Base-by-base conservation (phyloP, 306 rosid species). In the Citrullus colocynthis region DNA sequence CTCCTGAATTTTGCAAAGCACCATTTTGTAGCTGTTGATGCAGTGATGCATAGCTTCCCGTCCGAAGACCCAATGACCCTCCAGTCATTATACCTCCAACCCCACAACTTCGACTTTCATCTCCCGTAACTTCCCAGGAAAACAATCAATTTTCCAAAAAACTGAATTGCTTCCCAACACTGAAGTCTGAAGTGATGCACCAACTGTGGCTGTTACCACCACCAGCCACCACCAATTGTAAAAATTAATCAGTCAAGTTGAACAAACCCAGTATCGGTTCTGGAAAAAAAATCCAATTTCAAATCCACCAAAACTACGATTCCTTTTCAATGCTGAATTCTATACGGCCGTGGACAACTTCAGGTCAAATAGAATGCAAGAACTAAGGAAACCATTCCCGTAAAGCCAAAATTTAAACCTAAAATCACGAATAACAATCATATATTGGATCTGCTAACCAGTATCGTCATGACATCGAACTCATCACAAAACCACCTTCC, bases 21-120 rank as follows among this genome's bases (percentile, higher is more conserved):
- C 90, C 91, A 81, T 89, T 94, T 81, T 86, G 94, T 65, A 80
- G 77, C 51, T 84, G 88, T 30, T 69, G 90, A 80, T 85, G 97
- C 87, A 92, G 83, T 75, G 93, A 79, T 75, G 91, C 95, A 82
- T 83, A 81, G 84, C 98, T 92, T 74, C 88, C 90, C 9, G 96
- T 87, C 57, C 98, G 93, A 65, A 86, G 82, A 85, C 96, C 97
- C 86, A 90, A 89, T 89, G 96, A 87, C 92, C 87, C 93, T 87
- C 98, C 97, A 79, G 81, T 90, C 97, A 92, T 90, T 83, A 82
- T 82, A 81, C 83, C 85, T 91, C 87, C 86, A 86, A 83, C 80
- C 70, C 78, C 80, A 80, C 73, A 75, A 79, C 30, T 79, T 80
- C 82, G 63, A 77, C 84, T 80, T 72, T 90, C 97, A 94, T 90